Conservation (phyloP, 371 early-diverging fungal species). For the Apophysomyces sp. region DNA sequence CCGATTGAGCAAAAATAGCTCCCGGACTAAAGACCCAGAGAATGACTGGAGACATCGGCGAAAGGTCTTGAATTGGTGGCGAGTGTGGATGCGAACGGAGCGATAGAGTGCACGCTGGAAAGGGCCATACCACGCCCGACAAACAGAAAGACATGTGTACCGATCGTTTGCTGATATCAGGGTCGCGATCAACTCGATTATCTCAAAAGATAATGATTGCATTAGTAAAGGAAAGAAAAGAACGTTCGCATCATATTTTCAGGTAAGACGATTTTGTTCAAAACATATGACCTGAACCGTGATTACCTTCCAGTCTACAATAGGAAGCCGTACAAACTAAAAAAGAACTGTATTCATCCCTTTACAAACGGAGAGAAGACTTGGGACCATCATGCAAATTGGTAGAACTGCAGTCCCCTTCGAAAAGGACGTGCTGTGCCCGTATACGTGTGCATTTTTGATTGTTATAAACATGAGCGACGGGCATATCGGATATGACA, state of each 20-base stretch:
- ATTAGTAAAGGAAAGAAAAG: background rate
- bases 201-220: background rate
- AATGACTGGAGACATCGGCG: background rate
- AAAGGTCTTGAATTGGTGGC: background rate
- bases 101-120: background rate
- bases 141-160: background rate
- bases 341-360: background rate
- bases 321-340: background rate
- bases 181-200: background rate
- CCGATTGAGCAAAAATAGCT: background rate
- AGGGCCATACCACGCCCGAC: background rate
- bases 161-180: background rate
- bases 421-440: too few species aligned
- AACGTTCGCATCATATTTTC: background rate
- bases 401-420: too few species aligned
- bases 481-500: too few species aligned
- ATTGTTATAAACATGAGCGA: too few species aligned
- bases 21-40: background rate
- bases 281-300: background rate
- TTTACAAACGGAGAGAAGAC: too few species aligned
- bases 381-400: too few species aligned
- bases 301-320: background rate
- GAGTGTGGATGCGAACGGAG: background rate
- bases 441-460: too few species aligned
- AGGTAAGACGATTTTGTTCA: background rate